Conservation (phyloP, 2,329 filamentous ascomycete species). For the Coleophoma eucalyptorum region DNA sequence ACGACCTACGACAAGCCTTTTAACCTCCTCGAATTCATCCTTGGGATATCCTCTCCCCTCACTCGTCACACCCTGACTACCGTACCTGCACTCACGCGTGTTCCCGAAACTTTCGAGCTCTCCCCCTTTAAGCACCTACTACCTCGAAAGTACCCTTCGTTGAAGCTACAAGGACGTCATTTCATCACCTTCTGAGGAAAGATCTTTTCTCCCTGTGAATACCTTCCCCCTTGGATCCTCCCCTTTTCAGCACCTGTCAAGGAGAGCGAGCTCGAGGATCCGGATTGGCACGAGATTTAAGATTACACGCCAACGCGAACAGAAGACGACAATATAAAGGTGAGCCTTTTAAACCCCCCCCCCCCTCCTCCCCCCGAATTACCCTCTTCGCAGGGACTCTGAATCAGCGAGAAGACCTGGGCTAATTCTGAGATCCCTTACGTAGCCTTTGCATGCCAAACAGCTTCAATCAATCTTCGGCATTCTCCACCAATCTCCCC, state of each 20-base stretch:
- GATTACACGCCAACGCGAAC: slow-evolving; percentile 15
- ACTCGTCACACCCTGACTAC: background rate
- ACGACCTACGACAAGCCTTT: no score
- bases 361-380: background rate
- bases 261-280: slow-evolving; percentile 4
- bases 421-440: slow-evolving; percentile 15
- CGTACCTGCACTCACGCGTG: background rate
- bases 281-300: slow-evolving; percentile 13
- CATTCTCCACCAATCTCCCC: slow-evolving; percentile 19
- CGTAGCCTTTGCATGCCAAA: slow-evolving; percentile 27
- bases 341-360: background rate
- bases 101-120: slow-evolving; percentile 1
- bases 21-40: no score
- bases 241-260: slow-evolving; percentile 4
- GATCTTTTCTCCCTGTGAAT: no score
- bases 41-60: no score
- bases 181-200: slow-evolving; percentile 9
- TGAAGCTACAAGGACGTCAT: slow-evolving; percentile 3
- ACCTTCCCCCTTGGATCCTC: background rate
- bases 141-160: slow-evolving; percentile 1
- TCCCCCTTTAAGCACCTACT: slow-evolving; percentile 3
- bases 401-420: slow-evolving; percentile 17
- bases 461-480: slow-evolving; percentile 19
- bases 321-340: slow-evolving; percentile 5
- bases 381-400: background rate